Conservation (phyloP, 805 yeast species). For the Hanseniaspora vineae region DNA sequence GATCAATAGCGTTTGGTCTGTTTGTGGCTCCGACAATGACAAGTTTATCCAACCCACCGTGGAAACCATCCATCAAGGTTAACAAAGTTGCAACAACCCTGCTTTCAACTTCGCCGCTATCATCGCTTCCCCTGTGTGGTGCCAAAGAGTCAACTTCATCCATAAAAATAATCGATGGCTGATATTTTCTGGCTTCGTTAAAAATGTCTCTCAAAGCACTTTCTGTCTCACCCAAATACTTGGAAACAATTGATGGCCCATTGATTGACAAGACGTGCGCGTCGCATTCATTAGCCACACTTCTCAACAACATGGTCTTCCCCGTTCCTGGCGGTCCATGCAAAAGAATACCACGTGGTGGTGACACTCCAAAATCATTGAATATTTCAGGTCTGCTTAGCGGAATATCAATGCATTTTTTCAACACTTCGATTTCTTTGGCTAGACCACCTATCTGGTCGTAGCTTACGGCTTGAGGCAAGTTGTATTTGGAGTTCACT, state of each 20-base stretch:
- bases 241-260: constrained; percentile 87
- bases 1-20: constrained; percentile 54
- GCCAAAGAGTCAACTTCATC: constrained; percentile 92
- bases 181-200: constrained; percentile 71
- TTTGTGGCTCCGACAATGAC: constrained; percentile 67
- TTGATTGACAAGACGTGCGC: constrained; percentile 80
- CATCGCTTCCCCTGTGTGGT: constrained; percentile 74
- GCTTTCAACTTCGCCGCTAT: constrained; percentile 79
- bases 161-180: constrained; percentile 77
- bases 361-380: constrained; percentile 73
- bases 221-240: constrained; percentile 91
- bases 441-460: constrained; percentile 65
- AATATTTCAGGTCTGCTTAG: constrained; percentile 65
- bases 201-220: constrained; percentile 69
- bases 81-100: constrained; percentile 81
- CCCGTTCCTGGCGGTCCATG: constrained; percentile 99
- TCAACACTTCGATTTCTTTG: constrained; percentile 45
- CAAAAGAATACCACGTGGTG: constrained; percentile 84
- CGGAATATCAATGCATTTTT: constrained; percentile 67
- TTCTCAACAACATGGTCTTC: constrained; percentile 73
- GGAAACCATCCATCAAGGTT: constrained; percentile 68
- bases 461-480: constrained; percentile 35
- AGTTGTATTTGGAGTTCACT: constrained; percentile 27
- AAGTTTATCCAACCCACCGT: constrained; percentile 35
- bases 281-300: constrained; percentile 64